Conservation (phyloP, 73 alveolate genomes). For the Paramecium caudatum region DNA sequence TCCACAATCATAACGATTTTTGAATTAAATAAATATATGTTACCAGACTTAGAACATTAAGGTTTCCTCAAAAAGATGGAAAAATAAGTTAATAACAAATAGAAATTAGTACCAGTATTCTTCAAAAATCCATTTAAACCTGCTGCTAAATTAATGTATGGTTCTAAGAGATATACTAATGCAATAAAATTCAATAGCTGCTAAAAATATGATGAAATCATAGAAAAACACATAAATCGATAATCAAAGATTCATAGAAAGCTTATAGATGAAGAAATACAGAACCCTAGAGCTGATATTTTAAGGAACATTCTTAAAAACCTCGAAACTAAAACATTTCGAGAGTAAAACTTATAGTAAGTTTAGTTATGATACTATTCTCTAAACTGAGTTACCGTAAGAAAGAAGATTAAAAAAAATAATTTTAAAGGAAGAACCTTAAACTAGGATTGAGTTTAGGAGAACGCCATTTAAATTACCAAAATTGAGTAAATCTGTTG, state of each 20-base stretch:
- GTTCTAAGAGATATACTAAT: neutral
- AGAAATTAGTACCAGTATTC: conserved; percentile 19
- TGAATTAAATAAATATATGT: conserved; percentile 38
- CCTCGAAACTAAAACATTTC: neutral
- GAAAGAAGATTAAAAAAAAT: neutral
- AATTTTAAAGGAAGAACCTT: neutral
- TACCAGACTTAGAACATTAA: neutral
- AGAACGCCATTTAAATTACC: conserved; percentile 22
- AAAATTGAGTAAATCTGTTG: neutral
- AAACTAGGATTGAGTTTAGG: too few relatives aligned
- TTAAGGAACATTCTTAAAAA: neutral
- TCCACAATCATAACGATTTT: conserved; percentile 54
- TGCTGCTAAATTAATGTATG: conserved; percentile 6
- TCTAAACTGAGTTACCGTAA: neutral
- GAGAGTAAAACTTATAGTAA: neutral
- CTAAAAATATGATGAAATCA: neutral
- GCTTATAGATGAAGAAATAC: neutral
- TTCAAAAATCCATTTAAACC: conserved; percentile 10
- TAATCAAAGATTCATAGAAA: neutral
- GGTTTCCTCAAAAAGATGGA: neutral
- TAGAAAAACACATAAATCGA: neutral
- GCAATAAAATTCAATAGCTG: conserved; percentile 40
- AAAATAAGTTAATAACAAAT: neutral
- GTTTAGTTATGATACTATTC: neutral
- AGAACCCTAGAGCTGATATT: neutral